Evolutionary conservation across 208 protist species (phyloP).

Genomic region (Perkinsela sp.): DNA sequence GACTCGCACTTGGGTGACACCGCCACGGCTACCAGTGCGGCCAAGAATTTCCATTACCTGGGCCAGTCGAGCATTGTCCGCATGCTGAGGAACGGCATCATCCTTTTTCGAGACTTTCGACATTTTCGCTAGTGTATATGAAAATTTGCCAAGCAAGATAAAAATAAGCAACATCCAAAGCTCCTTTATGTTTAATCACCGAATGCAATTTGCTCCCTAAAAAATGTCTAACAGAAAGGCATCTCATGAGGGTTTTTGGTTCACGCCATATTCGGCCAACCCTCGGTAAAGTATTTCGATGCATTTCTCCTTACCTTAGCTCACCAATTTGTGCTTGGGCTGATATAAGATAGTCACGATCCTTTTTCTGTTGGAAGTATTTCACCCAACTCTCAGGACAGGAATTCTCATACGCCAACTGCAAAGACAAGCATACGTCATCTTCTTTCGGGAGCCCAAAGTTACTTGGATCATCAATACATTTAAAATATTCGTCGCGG

Average conservation of each 20-base stretch:
- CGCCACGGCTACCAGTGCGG: slow-evolving; percentile 95
- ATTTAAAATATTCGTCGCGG: neutral
- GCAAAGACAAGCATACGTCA: neutral
- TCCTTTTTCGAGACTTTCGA: too few relatives aligned
- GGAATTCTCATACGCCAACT: neutral
- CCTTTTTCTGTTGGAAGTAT: neutral
- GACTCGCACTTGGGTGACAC: slow-evolving; percentile 90
- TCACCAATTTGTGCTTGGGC: neutral
- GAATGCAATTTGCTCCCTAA: too few relatives aligned
- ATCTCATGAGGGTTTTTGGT: too few relatives aligned
- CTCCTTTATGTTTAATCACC: too few relatives aligned
- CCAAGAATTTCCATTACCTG: slow-evolving; percentile 90
- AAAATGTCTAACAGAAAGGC: too few relatives aligned
- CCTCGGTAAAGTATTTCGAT: too few relatives aligned
- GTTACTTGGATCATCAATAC: neutral
- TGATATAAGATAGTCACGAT: neutral
- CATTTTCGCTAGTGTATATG: too few relatives aligned
- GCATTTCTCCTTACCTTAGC: too few relatives aligned
- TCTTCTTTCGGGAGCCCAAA: neutral
- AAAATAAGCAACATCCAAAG: too few relatives aligned
- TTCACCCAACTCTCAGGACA: neutral
- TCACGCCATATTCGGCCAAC: too few relatives aligned
- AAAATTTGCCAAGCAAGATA: too few relatives aligned
- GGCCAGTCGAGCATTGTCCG: slow-evolving; percentile 65
- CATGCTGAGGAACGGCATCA: slow-evolving; percentile 26